Conservation (phyloP, 306 rosid genomes). For the Pyrus bretschneideri region DNA sequence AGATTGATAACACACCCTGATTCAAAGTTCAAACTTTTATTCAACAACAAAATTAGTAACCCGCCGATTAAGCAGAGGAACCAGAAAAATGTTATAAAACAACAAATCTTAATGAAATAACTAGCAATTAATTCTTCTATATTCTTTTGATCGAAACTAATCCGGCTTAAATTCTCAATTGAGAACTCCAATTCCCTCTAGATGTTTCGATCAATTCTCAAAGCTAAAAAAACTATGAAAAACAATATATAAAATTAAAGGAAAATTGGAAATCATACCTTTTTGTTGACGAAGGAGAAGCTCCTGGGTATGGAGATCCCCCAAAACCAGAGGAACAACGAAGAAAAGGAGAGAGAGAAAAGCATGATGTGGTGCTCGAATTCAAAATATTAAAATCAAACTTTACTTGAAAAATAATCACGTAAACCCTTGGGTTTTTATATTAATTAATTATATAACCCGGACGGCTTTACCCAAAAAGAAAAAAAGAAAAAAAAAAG, state of each 20-base stretch:
- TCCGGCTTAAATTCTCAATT: neutral
- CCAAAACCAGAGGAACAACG: neutral
- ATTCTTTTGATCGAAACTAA: neutral
- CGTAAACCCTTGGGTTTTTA: neutral
- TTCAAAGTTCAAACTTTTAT: neutral
- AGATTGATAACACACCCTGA: neutral
- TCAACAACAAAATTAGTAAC: neutral
- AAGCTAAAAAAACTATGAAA: neutral
- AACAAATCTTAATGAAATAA: neutral
- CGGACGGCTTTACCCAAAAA: neutral
- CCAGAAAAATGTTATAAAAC: neutral
- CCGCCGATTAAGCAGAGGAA: neutral
- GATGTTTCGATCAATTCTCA: neutral
- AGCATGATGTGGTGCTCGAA: neutral
- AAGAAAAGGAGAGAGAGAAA: neutral
- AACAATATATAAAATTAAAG: no score
- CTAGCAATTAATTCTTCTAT: neutral
- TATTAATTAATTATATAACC: neutral
- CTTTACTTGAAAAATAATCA: neutral
- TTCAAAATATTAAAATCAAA: neutral
- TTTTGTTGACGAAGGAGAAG: neutral
- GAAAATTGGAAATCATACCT: slow-evolving; percentile 1
- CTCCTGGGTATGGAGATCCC: neutral
- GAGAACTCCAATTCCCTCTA: neutral
- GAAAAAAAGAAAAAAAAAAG: neutral